Conservation (phyloP, 1,139 yeast species). For the Geotrichum phurueaensis region DNA sequence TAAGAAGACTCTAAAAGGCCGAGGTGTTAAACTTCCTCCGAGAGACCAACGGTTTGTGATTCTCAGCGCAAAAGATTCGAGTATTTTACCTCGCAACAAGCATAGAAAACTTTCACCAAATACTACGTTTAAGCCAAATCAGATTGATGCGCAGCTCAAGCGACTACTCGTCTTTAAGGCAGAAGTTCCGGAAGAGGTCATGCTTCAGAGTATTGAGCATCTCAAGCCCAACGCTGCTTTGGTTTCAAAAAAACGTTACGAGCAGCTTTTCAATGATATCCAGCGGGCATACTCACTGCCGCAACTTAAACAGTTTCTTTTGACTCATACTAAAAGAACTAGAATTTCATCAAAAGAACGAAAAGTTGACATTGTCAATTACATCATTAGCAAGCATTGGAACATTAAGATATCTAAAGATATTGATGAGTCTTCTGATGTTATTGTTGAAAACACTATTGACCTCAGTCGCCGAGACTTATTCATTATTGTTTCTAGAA, state of each 20-base stretch:
- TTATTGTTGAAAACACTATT: slow-evolving; percentile 39
- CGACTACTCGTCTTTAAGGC: slow-evolving; percentile 34
- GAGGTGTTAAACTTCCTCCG: slow-evolving; percentile 18
- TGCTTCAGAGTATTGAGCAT: slow-evolving; percentile 32
- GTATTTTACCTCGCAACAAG: slow-evolving; percentile 24
- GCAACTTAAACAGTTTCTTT: slow-evolving; percentile 32
- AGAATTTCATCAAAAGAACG: slow-evolving; percentile 8
- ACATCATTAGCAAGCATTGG: slow-evolving; percentile 42
- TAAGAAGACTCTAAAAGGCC: background rate
- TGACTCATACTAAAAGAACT: slow-evolving; percentile 14
- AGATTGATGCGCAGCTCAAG: slow-evolving; percentile 29
- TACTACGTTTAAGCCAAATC: slow-evolving; percentile 20
- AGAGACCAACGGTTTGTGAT: slow-evolving; percentile 24
- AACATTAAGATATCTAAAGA: slow-evolving; percentile 33
- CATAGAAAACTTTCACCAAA: slow-evolving; percentile 16
- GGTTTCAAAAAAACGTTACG: slow-evolving; percentile 33
- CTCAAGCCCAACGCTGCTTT: slow-evolving; percentile 30
- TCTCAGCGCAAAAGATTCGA: slow-evolving; percentile 27
- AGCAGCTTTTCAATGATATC: slow-evolving; percentile 31
- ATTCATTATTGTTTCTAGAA: slow-evolving; percentile 45
- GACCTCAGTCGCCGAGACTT: slow-evolving; percentile 42
- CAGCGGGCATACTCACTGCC: slow-evolving; percentile 31
- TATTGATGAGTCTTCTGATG: slow-evolving; percentile 38
- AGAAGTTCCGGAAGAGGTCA: slow-evolving; percentile 28
- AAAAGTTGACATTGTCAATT: slow-evolving; percentile 24